Percentiles rank a stretch among this genome's conserved stretches.
Evolutionary conservation across 2,329 filamentous ascomycete genomes (phyloP).

Genomic region (Botrytis porri): DNA sequence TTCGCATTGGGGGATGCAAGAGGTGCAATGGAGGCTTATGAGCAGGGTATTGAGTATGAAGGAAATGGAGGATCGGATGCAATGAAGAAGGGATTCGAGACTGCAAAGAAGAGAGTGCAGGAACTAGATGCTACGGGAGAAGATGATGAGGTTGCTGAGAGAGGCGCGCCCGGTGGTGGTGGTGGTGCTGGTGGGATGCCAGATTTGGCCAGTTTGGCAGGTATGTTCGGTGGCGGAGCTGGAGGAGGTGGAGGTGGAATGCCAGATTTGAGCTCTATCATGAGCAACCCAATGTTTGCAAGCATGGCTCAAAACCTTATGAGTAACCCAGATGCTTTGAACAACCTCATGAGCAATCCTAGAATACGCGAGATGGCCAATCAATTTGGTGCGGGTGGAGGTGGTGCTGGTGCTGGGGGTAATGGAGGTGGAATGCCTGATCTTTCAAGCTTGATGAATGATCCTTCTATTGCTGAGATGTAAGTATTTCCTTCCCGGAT

Average conservation of each 20-base stretch:
- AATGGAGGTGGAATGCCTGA: constrained; percentile 78
- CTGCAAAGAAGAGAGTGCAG: constrained; percentile 81
- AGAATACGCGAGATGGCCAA: constrained; percentile 83
- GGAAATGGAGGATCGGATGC: constrained; percentile 92
- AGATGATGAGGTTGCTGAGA: constrained; percentile 50
- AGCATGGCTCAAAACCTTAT: constrained; percentile 97
- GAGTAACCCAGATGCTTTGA: constrained; percentile 92
- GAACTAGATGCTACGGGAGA: constrained; percentile 61
- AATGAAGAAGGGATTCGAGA: constrained; percentile 97
- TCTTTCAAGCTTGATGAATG: constrained; percentile 79
- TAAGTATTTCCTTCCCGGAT: constrained; percentile 50
- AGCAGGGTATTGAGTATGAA: constrained; percentile 88
- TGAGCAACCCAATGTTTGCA: constrained; percentile 98
- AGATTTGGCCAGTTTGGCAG: constrained; percentile 65
- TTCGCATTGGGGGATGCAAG: constrained; percentile 89
- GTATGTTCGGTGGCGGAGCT: constrained; percentile 62
- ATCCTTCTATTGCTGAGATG: constrained; percentile 91
- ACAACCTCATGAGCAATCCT: constrained; percentile 92
- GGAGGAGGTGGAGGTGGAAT: constrained; percentile 69
- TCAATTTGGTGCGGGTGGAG: constrained; percentile 64
- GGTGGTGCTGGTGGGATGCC: constrained; percentile 62
- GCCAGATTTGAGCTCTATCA: constrained; percentile 82
- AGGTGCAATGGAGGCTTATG: constrained; percentile 92
- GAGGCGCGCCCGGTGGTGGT: constrained; percentile 47
- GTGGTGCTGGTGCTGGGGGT: constrained; percentile 50